Percentiles rank a stretch among this genome's conserved stretches.
These are phyloP conservation scores for Castanospermum australe DNA, from an alignment of 306 rosid genomes.

Conservation along the genomic window DNA sequence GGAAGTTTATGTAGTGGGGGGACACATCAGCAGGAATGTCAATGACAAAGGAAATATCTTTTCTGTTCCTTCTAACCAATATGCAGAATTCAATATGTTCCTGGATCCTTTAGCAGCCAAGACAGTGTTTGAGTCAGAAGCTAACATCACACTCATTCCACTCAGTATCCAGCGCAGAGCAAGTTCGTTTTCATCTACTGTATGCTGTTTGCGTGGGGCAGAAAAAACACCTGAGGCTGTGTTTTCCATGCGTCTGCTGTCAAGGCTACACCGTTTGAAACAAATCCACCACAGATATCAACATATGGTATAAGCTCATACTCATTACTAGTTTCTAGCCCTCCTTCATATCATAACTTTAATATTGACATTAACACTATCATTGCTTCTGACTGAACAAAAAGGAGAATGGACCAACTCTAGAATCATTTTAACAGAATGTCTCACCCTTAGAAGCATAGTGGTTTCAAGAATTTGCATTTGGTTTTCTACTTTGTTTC, in stretches of 20 bases:
- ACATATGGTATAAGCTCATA: conserved; percentile 60
- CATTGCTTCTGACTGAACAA: not conserved
- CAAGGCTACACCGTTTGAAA: conserved; percentile 54
- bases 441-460: not conserved
- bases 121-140: conserved; percentile 53
- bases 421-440: not conserved
- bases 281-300: conserved; percentile 54
- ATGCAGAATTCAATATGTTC: conserved; percentile 90
- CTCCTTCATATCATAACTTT: not conserved
- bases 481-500: conserved; percentile 6
- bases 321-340: not conserved
- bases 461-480: not conserved
- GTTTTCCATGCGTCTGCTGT: conserved; percentile 46
- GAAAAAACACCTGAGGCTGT: conserved; percentile 61
- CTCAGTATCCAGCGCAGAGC: conserved; percentile 57
- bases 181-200: conserved; percentile 45
- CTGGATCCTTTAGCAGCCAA: conserved; percentile 88
- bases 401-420: not conserved
- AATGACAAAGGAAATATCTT: conserved; percentile 75
- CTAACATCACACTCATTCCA: conserved; percentile 74
- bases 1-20: conserved; percentile 83
- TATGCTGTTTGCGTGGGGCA: conserved; percentile 22
- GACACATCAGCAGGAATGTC: conserved; percentile 50
- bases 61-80: conserved; percentile 62
- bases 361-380: not conserved